Evolutionary conservation across 192 early-diverging fungal genomes (phyloP), one percentile per base, ranked within the genome.

Genomic region (Coemansia sp.): DNA sequence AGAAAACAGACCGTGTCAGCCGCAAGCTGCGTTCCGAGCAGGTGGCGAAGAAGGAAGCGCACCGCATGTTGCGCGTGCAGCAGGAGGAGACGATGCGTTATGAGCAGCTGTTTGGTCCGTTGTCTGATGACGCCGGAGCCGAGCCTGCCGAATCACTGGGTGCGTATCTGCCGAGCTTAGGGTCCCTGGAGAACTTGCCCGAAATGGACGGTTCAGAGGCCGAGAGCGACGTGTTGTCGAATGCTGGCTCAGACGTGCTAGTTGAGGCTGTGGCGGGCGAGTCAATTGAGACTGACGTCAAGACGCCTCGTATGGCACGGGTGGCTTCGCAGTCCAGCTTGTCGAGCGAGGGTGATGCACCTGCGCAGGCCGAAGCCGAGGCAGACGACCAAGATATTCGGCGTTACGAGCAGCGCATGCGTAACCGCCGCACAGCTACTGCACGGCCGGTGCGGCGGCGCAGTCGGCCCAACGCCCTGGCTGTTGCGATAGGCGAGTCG

Each of bases 1-100:
- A 77, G 10, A 73, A 76, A 53, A 63, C 68, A 2, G 77, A 80
- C 62, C 69, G 69, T 24, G 37, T 56, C 11, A 68, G 63, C 32
- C 77, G 77, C 62, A 67, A 71, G 58, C 69, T 80, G 48, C 65
- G 65, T n/a, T 32, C 65, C 0, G 72, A 80, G 35, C 64, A 64
- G 62, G 17, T 27, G 27, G 63, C 65, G 23, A 62, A 49, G 49
- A 67, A 60, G 10, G 72, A 71, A 29, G 62, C 72, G 0, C 35
- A 61, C 17, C 65, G 77, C 53, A 65, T 71, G 63, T 43, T 74
- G 54, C 65, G 65, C 17, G 41, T 54, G 10, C 72, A 71, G 62
- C 72, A 80, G 37, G 77, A 80, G 45, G 72, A 67, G 53, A 80
- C 65, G 2, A 48, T 63, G 50, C 68, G 77, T 37, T 80, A 74